Base-by-base conservation (phyloP, 768 basidiomycete genomes). In the Boletus rex-veris region DNA sequence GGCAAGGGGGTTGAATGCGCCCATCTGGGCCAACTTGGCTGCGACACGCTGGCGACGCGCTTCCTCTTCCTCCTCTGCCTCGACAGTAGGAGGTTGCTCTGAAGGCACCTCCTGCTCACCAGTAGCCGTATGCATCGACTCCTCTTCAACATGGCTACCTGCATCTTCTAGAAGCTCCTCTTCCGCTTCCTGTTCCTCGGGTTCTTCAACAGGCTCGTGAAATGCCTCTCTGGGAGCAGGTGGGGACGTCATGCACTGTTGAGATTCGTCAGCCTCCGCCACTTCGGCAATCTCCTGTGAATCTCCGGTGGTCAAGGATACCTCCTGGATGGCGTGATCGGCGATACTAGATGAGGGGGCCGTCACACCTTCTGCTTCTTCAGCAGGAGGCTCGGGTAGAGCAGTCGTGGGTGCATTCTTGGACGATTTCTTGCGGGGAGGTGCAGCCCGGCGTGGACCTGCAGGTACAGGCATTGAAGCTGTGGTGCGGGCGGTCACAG, bases 401-500 rank as follows among this genome's bases (percentile, higher is more conserved):
- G 58, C 52, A 19, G 51, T 11, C 2, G 77, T 70, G 11, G 77
- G 70, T n/a, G 75, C 72, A 1, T 81, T 77, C 66, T 82, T 86
- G 44, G 73, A 73, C 6, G 76, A 64, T 63, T 88, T 87, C 71
- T 78, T 84, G 39, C 90, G 76, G 9, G 91, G 90, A 45, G 88
- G 89, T 4, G 78, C 90, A 24, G 88, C 79, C 5, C 90, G 80
- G 41, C 86, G 82, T 40, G 90, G 90, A 16, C 75, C 84, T 14
- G 81, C 79, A 14, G 90, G 88, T 5, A 89, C 75, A 19, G 90
- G 88, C 84, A 92, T 91, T 0, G 82, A 75, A 6, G 74, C 56
- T 16, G 81, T 80, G 21, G 69, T 72, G 35, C 75, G 77, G 11
- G 74, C 52, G 5, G 72, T 61, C 33, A 70, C 68, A 18, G 67